phyloP scores from a whole-genome alignment of 495 filamentous ascomycete genomes.

The Xylaria telfairii region DNA sequence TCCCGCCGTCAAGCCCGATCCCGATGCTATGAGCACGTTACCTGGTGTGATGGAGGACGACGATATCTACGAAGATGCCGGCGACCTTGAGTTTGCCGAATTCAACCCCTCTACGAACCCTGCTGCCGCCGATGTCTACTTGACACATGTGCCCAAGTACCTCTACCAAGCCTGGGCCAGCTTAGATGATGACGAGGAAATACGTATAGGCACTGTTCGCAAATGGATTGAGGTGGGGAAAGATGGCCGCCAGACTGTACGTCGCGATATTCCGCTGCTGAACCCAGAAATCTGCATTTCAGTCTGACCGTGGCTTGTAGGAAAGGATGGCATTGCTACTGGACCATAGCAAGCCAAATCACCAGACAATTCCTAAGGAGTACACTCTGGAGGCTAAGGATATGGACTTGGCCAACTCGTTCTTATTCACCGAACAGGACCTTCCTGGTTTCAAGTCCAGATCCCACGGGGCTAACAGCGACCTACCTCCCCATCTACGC shows the following conservation, averaged over 20 bases:
- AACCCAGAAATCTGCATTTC: not conserved
- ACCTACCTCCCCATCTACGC: slow-evolving; percentile 57
- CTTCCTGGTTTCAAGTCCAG: slow-evolving; percentile 76
- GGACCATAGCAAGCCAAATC: slow-evolving; percentile 57
- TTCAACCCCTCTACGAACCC: slow-evolving; percentile 43
- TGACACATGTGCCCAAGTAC: slow-evolving; percentile 77
- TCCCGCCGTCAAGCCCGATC: slow-evolving; percentile 40
- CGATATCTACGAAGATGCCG: slow-evolving; percentile 85
- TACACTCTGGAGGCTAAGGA: slow-evolving; percentile 77
- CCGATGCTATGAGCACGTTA: slow-evolving; percentile 60
- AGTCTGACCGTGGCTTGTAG: slow-evolving; percentile 33
- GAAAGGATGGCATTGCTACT: slow-evolving; percentile 51
- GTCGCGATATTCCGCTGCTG: slow-evolving; percentile 13
- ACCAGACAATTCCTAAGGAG: slow-evolving; percentile 76
- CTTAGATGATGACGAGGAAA: slow-evolving; percentile 61
- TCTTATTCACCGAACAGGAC: slow-evolving; percentile 90
- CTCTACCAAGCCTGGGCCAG: slow-evolving; percentile 73
- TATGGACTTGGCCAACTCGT: slow-evolving; percentile 74
- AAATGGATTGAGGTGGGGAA: slow-evolving; percentile 58
- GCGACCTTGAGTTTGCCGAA: slow-evolving; percentile 78
- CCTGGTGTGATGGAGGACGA: slow-evolving; percentile 71
- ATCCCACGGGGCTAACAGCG: slow-evolving; percentile 55
- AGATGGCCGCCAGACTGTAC: slow-evolving; percentile 60
- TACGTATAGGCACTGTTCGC: slow-evolving; percentile 77
- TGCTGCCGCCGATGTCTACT: slow-evolving; percentile 62